These are phyloP conservation scores for Penicillium capsulatum DNA, from an alignment of 2,329 filamentous ascomycete genomes.

Conservation along the genomic window DNA sequence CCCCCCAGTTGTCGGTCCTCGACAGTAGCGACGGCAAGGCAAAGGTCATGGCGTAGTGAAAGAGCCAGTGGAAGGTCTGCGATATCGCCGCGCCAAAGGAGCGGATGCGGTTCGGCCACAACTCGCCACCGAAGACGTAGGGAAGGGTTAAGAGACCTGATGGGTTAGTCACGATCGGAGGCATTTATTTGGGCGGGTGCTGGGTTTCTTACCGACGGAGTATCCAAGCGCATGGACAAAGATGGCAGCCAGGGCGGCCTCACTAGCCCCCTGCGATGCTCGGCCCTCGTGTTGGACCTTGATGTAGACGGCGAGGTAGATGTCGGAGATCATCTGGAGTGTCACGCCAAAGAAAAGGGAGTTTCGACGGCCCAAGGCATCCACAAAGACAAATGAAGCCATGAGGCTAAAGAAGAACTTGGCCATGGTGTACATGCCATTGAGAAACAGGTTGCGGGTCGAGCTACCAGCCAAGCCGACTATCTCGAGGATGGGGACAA, in stretches of 20 bases:
- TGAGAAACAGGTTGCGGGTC: slow-evolving; percentile 36
- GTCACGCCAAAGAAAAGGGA: slow-evolving; percentile 36
- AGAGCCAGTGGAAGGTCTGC: slow-evolving; percentile 43
- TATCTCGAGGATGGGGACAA: slow-evolving; percentile 42
- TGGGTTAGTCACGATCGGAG: too few species aligned
- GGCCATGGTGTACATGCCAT: slow-evolving; percentile 41
- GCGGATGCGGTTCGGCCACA: slow-evolving; percentile 46
- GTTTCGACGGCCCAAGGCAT: slow-evolving; percentile 41
- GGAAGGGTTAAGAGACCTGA: slow-evolving; percentile 40
- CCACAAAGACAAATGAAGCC: slow-evolving; percentile 45
- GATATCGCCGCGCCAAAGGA: slow-evolving; percentile 42
- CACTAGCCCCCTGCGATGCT: slow-evolving; percentile 24
- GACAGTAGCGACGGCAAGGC: slow-evolving; percentile 35
- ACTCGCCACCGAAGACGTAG: slow-evolving; percentile 44
- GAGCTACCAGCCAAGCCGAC: slow-evolving; percentile 32
- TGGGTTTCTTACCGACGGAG: slow-evolving; percentile 33
- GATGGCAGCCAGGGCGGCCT: slow-evolving; percentile 42
- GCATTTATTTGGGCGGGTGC: too few species aligned
- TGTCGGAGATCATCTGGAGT: slow-evolving; percentile 40
- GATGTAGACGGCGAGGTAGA: slow-evolving; percentile 43
- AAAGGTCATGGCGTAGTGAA: slow-evolving; percentile 39
- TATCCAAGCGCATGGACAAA: slow-evolving; percentile 47
- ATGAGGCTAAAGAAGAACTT: slow-evolving; percentile 44
- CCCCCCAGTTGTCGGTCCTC: slow-evolving; percentile 40
- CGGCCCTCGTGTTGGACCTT: slow-evolving; percentile 31